A percentile compares a stretch with the other conserved stretches of the same genome.
phyloP scores from a whole-genome alignment of 2,329 filamentous ascomycete genomes.

The Penicillium olsonii region DNA sequence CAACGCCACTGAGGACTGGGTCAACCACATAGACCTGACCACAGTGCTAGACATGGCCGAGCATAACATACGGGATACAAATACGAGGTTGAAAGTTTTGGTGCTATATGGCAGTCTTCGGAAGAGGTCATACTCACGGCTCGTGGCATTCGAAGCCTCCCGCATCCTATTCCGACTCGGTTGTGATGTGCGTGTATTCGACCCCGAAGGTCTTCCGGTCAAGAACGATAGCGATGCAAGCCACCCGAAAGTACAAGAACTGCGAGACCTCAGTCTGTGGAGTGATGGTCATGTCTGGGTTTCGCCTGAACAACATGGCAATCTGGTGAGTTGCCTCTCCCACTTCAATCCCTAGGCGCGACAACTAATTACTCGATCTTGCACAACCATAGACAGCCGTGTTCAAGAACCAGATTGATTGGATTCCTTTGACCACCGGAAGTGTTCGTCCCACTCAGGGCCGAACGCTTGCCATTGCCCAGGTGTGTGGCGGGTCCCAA shows the following conservation, averaged over 20 bases:
- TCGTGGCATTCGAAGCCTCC: slow-evolving; percentile 61
- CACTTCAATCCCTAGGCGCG: neutral
- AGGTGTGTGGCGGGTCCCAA: slow-evolving; percentile 66
- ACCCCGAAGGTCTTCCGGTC: slow-evolving; percentile 61
- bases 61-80: slow-evolving; percentile 43
- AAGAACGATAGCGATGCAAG: slow-evolving; percentile 62
- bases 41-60: slow-evolving; percentile 55
- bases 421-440: slow-evolving; percentile 65
- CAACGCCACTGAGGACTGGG: slow-evolving; percentile 54
- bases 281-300: slow-evolving; percentile 68
- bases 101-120: slow-evolving; percentile 64
- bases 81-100: slow-evolving; percentile 55
- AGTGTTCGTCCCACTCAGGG: slow-evolving; percentile 67
- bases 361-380: slow-evolving; percentile 7
- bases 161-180: slow-evolving; percentile 65
- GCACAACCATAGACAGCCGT: slow-evolving; percentile 54
- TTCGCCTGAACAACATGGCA: slow-evolving; percentile 67
- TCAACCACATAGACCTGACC: slow-evolving; percentile 57
- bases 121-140: slow-evolving; percentile 58
- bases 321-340: slow-evolving; percentile 51
- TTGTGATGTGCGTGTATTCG: slow-evolving; percentile 65
- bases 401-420: slow-evolving; percentile 72
- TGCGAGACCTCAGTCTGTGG: slow-evolving; percentile 63
- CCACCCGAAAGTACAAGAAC: slow-evolving; percentile 64
- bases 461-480: slow-evolving; percentile 62